A percentile compares a stretch with the other conserved stretches of the same genome.
phyloP scores from a whole-genome alignment of 2,329 filamentous ascomycete species.

The Leptographium wingfieldii region DNA sequence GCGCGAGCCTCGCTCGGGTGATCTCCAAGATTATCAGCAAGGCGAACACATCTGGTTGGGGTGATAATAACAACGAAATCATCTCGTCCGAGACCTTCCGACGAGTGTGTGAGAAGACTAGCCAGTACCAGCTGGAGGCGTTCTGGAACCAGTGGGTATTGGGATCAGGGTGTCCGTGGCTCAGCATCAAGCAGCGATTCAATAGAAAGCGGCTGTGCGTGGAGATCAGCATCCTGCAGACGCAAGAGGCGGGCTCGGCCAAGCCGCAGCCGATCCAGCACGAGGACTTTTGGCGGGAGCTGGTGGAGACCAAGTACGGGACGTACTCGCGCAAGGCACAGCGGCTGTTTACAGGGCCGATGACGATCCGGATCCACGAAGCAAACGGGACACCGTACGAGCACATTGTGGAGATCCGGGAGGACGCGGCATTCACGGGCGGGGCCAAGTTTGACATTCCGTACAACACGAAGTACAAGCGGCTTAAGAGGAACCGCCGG shows the following conservation, averaged over 20 bases:
- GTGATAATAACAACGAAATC: conserved; percentile 52
- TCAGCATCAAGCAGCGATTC: conserved; percentile 77
- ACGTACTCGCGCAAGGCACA: conserved; percentile 53
- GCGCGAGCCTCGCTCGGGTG: conserved; percentile 57
- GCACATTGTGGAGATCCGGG: conserved; percentile 91
- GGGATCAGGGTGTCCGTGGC: conserved; percentile 76
- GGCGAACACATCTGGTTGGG: conserved; percentile 42
- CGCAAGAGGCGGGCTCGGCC: conserved; percentile 44
- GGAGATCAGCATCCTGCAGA: conserved; percentile 78
- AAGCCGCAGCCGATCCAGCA: conserved; percentile 48
- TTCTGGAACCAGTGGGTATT: conserved; percentile 94
- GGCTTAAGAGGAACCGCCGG: conserved; percentile 75
- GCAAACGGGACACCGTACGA: conserved; percentile 97
- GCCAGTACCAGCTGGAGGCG: conserved; percentile 63
- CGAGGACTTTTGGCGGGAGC: conserved; percentile 67
- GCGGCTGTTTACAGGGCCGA: conserved; percentile 69
- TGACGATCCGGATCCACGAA: conserved; percentile 97
- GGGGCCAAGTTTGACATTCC: conserved; percentile 77
- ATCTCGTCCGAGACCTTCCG: conserved; percentile 67
- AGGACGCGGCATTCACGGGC: conserved; percentile 49
- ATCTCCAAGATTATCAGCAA: conserved; percentile 77
- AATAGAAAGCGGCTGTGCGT: conserved; percentile 97
- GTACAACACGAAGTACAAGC: conserved; percentile 98
- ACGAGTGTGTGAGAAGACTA: conserved; percentile 74
- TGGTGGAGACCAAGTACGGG: conserved; percentile 63